Evolutionary conservation across 768 basidiomycete species (phyloP).

Genomic region (Boletus reticulatus): DNA sequence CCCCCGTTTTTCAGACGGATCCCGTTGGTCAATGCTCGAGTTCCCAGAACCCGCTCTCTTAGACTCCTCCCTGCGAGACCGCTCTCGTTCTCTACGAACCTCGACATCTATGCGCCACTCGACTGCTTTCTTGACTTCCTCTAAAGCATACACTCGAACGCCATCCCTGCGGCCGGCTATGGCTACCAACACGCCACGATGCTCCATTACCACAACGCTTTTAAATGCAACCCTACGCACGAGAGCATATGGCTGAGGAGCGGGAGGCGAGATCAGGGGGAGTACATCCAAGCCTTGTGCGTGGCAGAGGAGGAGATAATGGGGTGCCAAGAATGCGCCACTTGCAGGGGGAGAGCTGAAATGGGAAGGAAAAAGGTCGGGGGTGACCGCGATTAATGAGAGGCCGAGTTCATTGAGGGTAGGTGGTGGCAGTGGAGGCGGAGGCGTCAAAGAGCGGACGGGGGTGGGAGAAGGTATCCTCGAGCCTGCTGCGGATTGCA

Average conservation of each 20-base stretch:
- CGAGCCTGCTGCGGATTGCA: constrained; percentile 38
- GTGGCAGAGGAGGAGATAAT: constrained; percentile 82
- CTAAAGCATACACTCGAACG: constrained; percentile 84
- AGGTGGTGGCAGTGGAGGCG: constrained; percentile 69
- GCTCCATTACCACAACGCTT: constrained; percentile 89
- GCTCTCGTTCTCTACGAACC: constrained; percentile 70
- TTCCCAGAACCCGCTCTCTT: constrained; percentile 47
- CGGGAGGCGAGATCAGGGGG: constrained; percentile 73
- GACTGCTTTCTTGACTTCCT: constrained; percentile 81
- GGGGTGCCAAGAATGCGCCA: constrained; percentile 77
- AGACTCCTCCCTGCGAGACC: constrained; percentile 61
- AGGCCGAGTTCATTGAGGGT: constrained; percentile 75
- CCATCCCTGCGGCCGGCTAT: constrained; percentile 86
- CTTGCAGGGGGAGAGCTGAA: constrained; percentile 74
- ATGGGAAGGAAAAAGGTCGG: constrained; percentile 70
- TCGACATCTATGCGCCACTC: constrained; percentile 88
- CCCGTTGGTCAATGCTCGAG: constrained; percentile 36
- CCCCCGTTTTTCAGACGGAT: constrained; percentile 45
- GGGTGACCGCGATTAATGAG: constrained; percentile 62
- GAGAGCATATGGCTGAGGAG: constrained; percentile 74
- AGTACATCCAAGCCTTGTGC: constrained; percentile 84
- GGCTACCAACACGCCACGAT: constrained; percentile 86
- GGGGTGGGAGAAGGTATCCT: constrained; percentile 55
- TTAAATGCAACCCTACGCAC: constrained; percentile 82
- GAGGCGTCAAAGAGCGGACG: constrained; percentile 61